Percentiles rank a stretch among this genome's conserved stretches.
Evolutionary conservation across 2,329 filamentous ascomycete genomes (phyloP).

Genomic region (Aspergillus hortae): DNA sequence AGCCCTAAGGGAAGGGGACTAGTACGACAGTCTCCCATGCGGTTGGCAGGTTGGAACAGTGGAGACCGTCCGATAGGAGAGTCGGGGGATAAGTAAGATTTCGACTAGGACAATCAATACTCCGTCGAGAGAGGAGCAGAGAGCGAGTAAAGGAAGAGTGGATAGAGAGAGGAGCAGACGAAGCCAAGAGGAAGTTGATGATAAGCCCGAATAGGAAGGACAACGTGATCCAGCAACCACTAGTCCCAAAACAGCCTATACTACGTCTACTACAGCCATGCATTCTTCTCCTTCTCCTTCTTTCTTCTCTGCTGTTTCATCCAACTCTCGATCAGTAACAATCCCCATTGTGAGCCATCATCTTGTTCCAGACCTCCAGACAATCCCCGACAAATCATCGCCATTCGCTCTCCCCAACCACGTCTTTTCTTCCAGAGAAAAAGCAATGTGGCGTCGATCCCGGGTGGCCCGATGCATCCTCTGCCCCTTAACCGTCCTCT

Average conservation of each 20-base stretch:
- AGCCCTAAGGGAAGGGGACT: neutral
- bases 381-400: neutral
- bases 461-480: neutral
- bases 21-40: neutral
- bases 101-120: neutral
- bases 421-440: neutral
- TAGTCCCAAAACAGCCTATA: neutral
- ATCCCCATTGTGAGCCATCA: conserved; percentile 5
- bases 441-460: neutral
- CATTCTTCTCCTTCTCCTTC: neutral
- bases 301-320: neutral
- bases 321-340: conserved; percentile 2
- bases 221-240: neutral
- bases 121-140: neutral
- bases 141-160: neutral
- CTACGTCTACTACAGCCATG: neutral
- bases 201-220: neutral
- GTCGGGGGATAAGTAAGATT: neutral
- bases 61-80: neutral
- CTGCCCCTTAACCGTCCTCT: neutral
- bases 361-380: neutral
- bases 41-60: neutral
- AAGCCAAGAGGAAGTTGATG: neutral
- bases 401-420: neutral
- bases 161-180: neutral